Base-by-base conservation (phyloP, 129 eudicot genomes). In the Escallonia herrerae region DNA sequence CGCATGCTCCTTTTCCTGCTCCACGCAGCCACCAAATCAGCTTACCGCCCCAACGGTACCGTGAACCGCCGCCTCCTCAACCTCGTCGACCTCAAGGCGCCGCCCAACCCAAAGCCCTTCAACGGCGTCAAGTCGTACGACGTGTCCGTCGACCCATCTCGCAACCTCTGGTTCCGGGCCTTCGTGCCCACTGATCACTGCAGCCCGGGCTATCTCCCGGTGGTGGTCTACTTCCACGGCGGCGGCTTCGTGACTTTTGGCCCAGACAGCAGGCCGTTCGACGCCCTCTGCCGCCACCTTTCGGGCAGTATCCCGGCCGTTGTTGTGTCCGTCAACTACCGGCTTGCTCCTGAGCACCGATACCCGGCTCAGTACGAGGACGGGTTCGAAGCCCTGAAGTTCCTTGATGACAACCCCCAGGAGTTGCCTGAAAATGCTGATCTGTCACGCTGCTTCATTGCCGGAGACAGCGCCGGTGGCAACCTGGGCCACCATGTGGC, bases 391-490 rank as follows among this genome's bases (percentile, higher is more conserved):
- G 70, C 52, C 33, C 3, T 65, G 3, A 52, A 65, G 40, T 65
- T 50, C 15, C 40, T 65, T 4, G 70, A 51, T 51, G 49, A 45
- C 6, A 45, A 45, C 33, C 33, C 33, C 33, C 33, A 22, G 56
- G 15, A 10, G 14, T 68, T 75, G 46, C 83, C 87, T 60, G 65
- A 4, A 6, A 77, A 70, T 41, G 83, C 72, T 15, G 83, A 82
- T n/a, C 42, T 82, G 42, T 14, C 77, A 3, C 62, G 67, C 3
- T 82, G 83, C 45, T 77, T 82, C 11, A 57, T 81, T 2, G 86
- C 82, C 46, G 86, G 86, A 15, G 86, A 81, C 40, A 62, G 73
- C 15, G 86, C 86, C 71, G 86, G 86, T 11, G 86, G 70, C 48
- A 81, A 81, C 12, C 5, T 81, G 12, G 66, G 79, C 13, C 86